These are phyloP conservation scores for Candida caryicola DNA, from an alignment of 805 yeast species.

Conservation along the genomic window DNA sequence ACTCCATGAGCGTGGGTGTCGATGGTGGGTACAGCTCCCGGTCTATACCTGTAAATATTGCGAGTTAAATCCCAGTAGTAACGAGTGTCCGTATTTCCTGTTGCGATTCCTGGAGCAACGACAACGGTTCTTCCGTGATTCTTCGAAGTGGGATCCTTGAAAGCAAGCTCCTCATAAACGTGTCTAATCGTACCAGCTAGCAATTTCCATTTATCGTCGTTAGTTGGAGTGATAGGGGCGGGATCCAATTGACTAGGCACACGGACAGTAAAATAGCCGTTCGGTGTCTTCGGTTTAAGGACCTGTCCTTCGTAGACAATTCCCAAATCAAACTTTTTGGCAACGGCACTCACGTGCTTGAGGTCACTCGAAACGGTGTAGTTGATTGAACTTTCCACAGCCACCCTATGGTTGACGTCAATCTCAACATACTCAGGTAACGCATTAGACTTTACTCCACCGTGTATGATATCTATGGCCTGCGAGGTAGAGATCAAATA, in stretches of 20 bases:
- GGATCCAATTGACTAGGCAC: conserved; percentile 38
- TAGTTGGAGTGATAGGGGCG: conserved; percentile 51
- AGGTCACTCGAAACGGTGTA: conserved; percentile 40
- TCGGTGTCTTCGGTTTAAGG: conserved; percentile 20
- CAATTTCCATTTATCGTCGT: conserved; percentile 39
- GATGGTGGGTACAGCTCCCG: conserved; percentile 37
- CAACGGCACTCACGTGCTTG: conserved; percentile 37
- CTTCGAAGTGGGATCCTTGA: conserved; percentile 21
- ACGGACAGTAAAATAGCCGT: conserved; percentile 43
- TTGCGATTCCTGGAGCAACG: conserved; percentile 57
- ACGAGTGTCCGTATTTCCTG: conserved; percentile 71
- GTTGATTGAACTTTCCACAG: conserved; percentile 50
- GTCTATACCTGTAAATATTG: conserved; percentile 61
- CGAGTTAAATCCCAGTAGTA: conserved; percentile 61
- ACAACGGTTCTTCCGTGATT: conserved; percentile 24
- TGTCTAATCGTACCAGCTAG: conserved; percentile 46
- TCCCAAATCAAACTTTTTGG: conserved; percentile 49
- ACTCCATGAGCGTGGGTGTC: conserved; percentile 56
- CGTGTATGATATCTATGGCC: conserved; percentile 63
- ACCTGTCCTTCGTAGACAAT: conserved; percentile 35
- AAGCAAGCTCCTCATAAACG: conserved; percentile 44
- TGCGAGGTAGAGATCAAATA: conserved; percentile 59
- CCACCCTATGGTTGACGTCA: conserved; percentile 62
- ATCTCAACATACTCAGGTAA: conserved; percentile 62
- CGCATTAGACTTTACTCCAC: conserved; percentile 77